phyloP scores from a whole-genome alignment of 768 basidiomycete species.

The Sarcodon sp. region DNA sequence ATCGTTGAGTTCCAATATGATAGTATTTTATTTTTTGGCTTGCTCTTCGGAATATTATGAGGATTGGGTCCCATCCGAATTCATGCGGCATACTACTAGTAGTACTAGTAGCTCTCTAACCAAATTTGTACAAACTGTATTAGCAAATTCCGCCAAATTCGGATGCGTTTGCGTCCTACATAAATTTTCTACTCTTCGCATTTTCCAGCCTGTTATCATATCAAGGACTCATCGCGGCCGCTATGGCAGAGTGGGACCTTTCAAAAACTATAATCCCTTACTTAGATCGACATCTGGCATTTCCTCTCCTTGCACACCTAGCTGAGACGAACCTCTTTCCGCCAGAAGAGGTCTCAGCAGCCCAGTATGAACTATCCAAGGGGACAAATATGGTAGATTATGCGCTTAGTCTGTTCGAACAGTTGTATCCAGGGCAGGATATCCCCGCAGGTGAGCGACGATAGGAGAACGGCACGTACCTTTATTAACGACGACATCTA shows the following conservation, averaged over 20 bases:
- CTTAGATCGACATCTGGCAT: slow-evolving; percentile 89
- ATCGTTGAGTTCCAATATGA: too few species aligned
- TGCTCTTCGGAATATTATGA: too few species aligned
- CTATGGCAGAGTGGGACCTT: slow-evolving; percentile 84
- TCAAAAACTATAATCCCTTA: slow-evolving; percentile 84
- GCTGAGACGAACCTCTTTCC: slow-evolving; percentile 66
- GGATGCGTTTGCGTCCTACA: too few species aligned
- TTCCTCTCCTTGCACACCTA: slow-evolving; percentile 87
- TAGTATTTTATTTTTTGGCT: too few species aligned
- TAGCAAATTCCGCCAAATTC: too few species aligned
- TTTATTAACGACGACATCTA: slow-evolving; percentile 15
- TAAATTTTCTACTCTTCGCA: too few species aligned
- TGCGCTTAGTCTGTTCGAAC: slow-evolving; percentile 65
- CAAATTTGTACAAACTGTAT: too few species aligned
- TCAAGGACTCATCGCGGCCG: too few species aligned
- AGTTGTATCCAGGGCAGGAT: slow-evolving; percentile 62
- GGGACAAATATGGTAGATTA: slow-evolving; percentile 99
- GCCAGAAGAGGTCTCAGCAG: slow-evolving; percentile 65
- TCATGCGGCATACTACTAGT: too few species aligned
- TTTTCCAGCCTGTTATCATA: too few species aligned
- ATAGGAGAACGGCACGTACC: slow-evolving; percentile 1
- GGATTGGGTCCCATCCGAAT: too few species aligned
- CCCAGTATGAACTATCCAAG: slow-evolving; percentile 96
- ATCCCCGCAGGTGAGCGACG: slow-evolving; percentile 46
- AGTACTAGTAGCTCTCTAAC: too few species aligned